Evolutionary conservation across 176 grass and related monocot species (phyloP).

Genomic region (Musa schizocarpa): DNA sequence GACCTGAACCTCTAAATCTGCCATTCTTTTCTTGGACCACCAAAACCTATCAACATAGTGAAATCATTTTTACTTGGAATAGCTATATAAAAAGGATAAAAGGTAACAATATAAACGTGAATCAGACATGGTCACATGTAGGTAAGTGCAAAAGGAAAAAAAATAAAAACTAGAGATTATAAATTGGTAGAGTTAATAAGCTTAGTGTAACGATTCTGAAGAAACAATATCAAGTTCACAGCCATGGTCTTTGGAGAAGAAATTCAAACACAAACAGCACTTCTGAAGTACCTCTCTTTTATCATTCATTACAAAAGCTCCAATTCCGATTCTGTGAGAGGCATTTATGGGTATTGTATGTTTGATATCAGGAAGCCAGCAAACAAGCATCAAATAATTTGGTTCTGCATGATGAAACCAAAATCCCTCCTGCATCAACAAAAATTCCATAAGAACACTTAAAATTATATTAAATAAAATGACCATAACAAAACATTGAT

Average conservation of each 20-base stretch:
- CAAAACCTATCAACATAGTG: conserved; percentile 7
- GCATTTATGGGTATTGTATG: conserved; percentile 20
- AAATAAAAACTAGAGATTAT: neutral
- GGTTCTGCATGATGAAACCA: conserved; percentile 17
- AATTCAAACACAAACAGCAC: neutral
- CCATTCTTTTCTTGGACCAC: conserved; percentile 20
- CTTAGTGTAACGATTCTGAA: neutral
- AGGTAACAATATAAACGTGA: neutral
- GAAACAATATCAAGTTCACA: neutral
- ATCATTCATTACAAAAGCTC: conserved; percentile 23
- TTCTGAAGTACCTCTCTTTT: conserved; percentile 10
- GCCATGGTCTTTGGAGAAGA: neutral
- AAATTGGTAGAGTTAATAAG: neutral
- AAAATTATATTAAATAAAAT: neutral
- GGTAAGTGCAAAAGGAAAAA: neutral
- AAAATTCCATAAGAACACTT: neutral
- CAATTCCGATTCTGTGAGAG: conserved; percentile 11
- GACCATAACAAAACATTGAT: neutral
- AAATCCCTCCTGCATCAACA: conserved; percentile 18
- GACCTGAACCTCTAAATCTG: neutral
- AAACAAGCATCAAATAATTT: conserved; percentile 19
- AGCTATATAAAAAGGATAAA: neutral
- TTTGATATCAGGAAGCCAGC: conserved; percentile 11
- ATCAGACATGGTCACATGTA: neutral
- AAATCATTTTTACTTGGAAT: neutral